Evolutionary conservation across 805 yeast genomes (phyloP), one percentile per base, ranked within the genome.

Genomic region (Candida gorgasii): DNA sequence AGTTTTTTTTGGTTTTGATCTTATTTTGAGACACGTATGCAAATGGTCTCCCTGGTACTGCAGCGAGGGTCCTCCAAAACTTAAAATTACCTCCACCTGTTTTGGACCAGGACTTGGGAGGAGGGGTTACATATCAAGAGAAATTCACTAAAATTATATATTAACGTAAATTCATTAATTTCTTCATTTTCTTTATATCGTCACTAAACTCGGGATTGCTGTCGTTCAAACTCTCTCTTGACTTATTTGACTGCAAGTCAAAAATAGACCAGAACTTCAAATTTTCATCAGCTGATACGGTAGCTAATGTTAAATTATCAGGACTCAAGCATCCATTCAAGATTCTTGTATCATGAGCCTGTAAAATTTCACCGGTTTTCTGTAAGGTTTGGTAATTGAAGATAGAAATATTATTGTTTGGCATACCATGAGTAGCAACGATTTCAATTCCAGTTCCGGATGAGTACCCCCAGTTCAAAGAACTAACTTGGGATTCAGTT

Each of bases 211-310:
- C 49, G 19, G 48, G 48, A 19, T 47, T 42, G 29, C 48, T 50
- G 33, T 46, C 48, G 9, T 42, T 36, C 8, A 40, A 20, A 8
- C 15, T 13, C 20, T 44, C 45, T 20, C 31, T 41, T 17, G 17
- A 16, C 19, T 52, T 46, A 9, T 18, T 40, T 11, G 54, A 44
- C 49, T 56, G 55, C 46, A 61, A 46, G 55, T 92, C 97, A 63
- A 89, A 92, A 16, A 93, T 73, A 51, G 87, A 84, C 90, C 95
- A 93, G 66, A 93, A 93, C 66, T 93, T 92, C 58, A 93, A 75
- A 65, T 89, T 92, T 61, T 93, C 99, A 63, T 93, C 98, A 9
- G 96, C 95, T 2, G 97, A 95, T 35, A 90, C 89, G 0, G 99
- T 93, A 1, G 96, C 98, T 42, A 93, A 67, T 0, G 95, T 87